Evolutionary conservation across 495 filamentous ascomycete species (phyloP).

Genomic region (Corynascus novoguineensis): DNA sequence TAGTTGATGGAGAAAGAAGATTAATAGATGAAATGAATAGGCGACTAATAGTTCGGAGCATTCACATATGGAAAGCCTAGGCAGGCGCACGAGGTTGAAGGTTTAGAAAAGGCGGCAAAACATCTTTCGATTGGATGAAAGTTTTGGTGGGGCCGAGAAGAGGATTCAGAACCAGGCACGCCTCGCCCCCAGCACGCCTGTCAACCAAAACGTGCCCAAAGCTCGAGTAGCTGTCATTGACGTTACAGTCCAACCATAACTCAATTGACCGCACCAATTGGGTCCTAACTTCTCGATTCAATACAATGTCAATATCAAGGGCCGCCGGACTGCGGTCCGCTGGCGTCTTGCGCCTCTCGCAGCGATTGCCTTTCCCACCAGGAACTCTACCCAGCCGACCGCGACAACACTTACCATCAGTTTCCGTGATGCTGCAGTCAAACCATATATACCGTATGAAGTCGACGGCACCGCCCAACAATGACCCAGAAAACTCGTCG

Average conservation of each 20-base stretch:
- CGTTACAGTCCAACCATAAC: not conserved
- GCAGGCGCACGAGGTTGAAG: too few relatives aligned
- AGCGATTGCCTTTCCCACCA: conserved; percentile 5
- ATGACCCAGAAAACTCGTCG: not conserved
- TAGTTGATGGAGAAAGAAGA: too few relatives aligned
- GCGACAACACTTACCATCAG: not conserved
- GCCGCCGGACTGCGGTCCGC: conserved; percentile 1
- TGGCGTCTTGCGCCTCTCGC: conserved; percentile 1
- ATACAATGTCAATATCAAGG: conserved; percentile 11
- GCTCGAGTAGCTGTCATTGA: not conserved
- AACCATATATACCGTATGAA: conserved; percentile 17
- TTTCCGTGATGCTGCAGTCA: not conserved
- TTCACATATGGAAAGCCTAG: too few relatives aligned
- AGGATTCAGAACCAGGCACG: too few relatives aligned
- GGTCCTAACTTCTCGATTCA: not conserved
- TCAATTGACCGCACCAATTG: conserved; percentile 5
- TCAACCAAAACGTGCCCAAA: not conserved
- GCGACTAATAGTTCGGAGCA: too few relatives aligned
- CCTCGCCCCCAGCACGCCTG: too few relatives aligned
- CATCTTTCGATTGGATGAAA: too few relatives aligned
- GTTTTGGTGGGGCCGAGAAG: too few relatives aligned
- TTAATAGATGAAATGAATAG: too few relatives aligned
- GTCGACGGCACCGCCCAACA: conserved; percentile 13
- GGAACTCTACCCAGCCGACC: conserved; percentile 3
- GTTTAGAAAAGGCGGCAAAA: too few relatives aligned